A percentile compares a stretch with the other conserved stretches of the same genome.
Evolutionary conservation across 371 early-diverging fungal species (phyloP).

Genomic region (Circinella minor): DNA sequence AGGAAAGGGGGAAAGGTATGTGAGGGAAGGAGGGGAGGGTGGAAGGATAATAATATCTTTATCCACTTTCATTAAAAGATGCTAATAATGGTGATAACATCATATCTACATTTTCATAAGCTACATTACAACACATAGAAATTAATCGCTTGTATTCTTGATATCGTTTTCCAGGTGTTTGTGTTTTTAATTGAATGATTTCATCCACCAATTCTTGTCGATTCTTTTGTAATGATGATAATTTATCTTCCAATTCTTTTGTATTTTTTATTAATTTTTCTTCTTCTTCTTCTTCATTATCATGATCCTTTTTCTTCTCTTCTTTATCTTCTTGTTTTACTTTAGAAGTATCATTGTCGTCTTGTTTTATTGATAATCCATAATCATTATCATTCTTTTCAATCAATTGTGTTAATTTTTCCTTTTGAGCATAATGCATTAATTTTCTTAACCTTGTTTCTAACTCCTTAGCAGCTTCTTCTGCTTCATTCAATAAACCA

Average conservation of each 20-base stretch:
- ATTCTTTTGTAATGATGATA: conserved; percentile 15
- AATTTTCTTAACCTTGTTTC: conserved; percentile 21
- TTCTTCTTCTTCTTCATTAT: not conserved
- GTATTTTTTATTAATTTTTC: conserved; percentile 3
- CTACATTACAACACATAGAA: conserved; percentile 52
- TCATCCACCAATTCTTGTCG: conserved; percentile 28
- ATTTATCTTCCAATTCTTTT: conserved; percentile 10
- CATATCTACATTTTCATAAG: conserved; percentile 52
- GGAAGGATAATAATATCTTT: not conserved
- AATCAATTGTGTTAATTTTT: conserved; percentile 12
- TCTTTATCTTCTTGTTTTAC: conserved; percentile 12
- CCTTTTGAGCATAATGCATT: conserved; percentile 22
- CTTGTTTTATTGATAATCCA: not conserved
- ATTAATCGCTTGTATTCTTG: conserved; percentile 55
- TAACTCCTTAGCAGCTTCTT: conserved; percentile 7
- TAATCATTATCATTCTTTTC: conserved; percentile 11
- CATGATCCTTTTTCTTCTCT: not conserved
- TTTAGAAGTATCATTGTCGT: not conserved
- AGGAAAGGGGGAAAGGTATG: too few relatives aligned
- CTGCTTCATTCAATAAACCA: not conserved
- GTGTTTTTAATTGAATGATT: conserved; percentile 24
- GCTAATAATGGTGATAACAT: conserved; percentile 48
- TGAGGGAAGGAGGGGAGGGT: too few relatives aligned
- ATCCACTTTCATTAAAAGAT: conserved; percentile 38
- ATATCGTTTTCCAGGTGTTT: conserved; percentile 38